Conservation (phyloP, 129 eudicot genomes). For the Scalesia atractyloides region DNA sequence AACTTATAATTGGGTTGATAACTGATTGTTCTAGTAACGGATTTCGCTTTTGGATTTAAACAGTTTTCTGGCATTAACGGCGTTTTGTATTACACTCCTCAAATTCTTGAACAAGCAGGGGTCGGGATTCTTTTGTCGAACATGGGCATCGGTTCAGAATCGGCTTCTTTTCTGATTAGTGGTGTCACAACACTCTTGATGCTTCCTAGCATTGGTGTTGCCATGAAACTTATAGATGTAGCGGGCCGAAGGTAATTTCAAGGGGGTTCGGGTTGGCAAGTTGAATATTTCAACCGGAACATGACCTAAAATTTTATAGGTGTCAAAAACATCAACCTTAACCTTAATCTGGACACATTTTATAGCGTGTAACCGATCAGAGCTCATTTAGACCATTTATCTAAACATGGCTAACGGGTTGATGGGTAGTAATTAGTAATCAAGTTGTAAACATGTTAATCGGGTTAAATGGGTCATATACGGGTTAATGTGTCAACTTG, state of each 20-base stretch:
- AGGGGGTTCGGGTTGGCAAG: too few species aligned
- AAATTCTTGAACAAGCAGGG: constrained; percentile 92
- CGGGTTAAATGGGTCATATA: too few species aligned
- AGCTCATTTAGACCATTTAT: too few species aligned
- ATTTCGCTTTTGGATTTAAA: not conserved
- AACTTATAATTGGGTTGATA: not conserved
- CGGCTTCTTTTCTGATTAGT: constrained; percentile 82
- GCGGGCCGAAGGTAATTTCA: constrained; percentile 83
- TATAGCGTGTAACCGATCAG: too few species aligned
- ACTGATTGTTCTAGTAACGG: not conserved
- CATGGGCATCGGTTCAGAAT: constrained; percentile 68
- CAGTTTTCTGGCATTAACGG: constrained; percentile 93
- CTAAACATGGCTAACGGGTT: too few species aligned
- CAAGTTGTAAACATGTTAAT: too few species aligned
- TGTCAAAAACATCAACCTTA: too few species aligned
- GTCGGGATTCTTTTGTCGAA: constrained; percentile 70
- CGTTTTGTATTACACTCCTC: constrained; percentile 91
- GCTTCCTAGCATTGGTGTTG: constrained; percentile 83
- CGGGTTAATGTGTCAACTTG: too few species aligned
- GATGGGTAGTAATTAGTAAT: too few species aligned
- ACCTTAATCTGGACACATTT: too few species aligned
- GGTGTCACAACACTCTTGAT: constrained; percentile 76
- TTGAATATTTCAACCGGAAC: too few species aligned
- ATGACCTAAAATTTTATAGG: too few species aligned
- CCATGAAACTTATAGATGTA: constrained; percentile 83